Evolutionary conservation across 345 rosid species (phyloP).

Genomic region (Populus tremula): DNA sequence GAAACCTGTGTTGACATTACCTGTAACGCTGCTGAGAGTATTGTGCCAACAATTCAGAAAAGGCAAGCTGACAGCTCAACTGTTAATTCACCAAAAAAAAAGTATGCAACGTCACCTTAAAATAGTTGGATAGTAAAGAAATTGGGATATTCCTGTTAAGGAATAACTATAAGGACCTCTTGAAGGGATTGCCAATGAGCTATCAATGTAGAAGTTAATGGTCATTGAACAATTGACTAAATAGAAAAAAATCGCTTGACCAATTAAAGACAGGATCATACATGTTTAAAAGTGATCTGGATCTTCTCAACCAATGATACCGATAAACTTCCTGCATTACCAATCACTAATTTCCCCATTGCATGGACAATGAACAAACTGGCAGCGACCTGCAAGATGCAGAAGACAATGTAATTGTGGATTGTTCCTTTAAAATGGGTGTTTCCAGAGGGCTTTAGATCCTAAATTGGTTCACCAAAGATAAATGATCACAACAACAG

Average conservation of each 20-base stretch:
- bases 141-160: neutral
- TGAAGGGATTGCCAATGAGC: neutral
- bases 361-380: slow-evolving; percentile 62
- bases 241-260: neutral
- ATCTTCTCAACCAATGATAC: slow-evolving; percentile 61
- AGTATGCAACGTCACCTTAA: neutral
- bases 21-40: slow-evolving; percentile 71
- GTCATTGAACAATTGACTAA: neutral
- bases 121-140: neutral
- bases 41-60: slow-evolving; percentile 65
- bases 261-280: slow-evolving; percentile 28
- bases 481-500: neutral
- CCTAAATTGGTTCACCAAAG: neutral
- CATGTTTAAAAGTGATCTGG: slow-evolving; percentile 42
- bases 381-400: slow-evolving; percentile 60
- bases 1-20: slow-evolving; percentile 34
- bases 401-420: slow-evolving; percentile 7
- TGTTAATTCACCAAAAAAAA: slow-evolving; percentile 37
- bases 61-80: slow-evolving; percentile 71
- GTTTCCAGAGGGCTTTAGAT: neutral
- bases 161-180: neutral
- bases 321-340: slow-evolving; percentile 65
- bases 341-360: slow-evolving; percentile 58
- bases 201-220: neutral
- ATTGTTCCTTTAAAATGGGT: neutral